Percentiles rank a stretch among this genome's conserved stretches.
Evolutionary conservation across 805 yeast species (phyloP).

Genomic region (Candida michaelii): DNA sequence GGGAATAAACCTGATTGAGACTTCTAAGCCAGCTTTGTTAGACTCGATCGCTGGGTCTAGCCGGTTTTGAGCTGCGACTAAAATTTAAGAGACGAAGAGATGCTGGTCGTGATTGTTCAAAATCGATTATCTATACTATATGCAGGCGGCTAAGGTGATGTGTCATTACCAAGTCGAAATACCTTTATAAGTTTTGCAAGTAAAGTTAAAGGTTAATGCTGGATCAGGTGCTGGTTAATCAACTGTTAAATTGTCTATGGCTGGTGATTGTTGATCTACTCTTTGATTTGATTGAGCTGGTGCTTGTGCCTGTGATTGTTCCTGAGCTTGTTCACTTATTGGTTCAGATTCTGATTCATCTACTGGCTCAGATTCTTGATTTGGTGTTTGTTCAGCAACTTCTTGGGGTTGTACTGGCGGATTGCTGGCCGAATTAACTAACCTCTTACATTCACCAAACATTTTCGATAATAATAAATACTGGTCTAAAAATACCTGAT

Average conservation of each 20-base stretch:
- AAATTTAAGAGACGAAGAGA: not conserved
- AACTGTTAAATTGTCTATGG: not conserved
- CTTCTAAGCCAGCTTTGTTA: not conserved
- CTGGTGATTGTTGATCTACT: not conserved
- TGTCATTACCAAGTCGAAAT: too few relatives aligned
- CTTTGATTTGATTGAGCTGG: not conserved
- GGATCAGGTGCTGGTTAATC: not conserved
- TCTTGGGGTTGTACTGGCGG: not conserved
- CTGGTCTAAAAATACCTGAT: constrained; percentile 13
- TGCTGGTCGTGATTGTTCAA: not conserved
- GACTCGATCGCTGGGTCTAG: too few relatives aligned
- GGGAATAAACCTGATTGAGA: not conserved
- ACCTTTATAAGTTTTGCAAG: too few relatives aligned
- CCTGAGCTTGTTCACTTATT: not conserved
- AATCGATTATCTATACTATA: too few relatives aligned
- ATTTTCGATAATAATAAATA: not conserved
- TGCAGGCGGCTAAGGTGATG: too few relatives aligned
- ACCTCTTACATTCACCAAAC: not conserved
- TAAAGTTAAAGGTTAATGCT: too few relatives aligned
- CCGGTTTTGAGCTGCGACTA: not conserved
- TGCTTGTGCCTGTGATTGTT: not conserved
- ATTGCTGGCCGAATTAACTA: not conserved
- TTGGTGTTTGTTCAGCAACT: not conserved
- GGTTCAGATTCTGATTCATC: not conserved
- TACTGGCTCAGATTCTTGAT: not conserved